A percentile compares a stretch with the other conserved stretches of the same genome.
These are phyloP conservation scores for Boehmeria nivea DNA, from an alignment of 306 rosid species.

Conservation along the genomic window DNA sequence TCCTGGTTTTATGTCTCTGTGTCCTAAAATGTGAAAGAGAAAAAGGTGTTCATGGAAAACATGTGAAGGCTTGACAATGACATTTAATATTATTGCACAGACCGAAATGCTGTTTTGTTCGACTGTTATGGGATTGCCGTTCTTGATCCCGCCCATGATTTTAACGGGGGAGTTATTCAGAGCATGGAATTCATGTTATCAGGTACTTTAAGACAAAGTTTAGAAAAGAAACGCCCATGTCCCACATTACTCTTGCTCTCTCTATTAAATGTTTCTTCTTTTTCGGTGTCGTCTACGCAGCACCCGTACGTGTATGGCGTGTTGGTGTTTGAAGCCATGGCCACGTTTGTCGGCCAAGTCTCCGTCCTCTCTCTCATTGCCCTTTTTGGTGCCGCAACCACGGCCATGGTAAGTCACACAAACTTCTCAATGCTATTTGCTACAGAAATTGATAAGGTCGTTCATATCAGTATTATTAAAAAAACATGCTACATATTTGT, in stretches of 20 bases:
- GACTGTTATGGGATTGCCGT: slow-evolving; percentile 85
- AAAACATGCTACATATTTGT: too few species aligned
- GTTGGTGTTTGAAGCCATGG: slow-evolving; percentile 54
- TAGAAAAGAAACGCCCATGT: too few species aligned
- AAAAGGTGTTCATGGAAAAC: slow-evolving; percentile 11
- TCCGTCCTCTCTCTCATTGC: slow-evolving; percentile 54
- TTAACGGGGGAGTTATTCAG: slow-evolving; percentile 81
- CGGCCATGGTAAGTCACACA: slow-evolving; percentile 45
- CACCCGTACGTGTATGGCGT: slow-evolving; percentile 57
- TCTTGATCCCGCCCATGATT: slow-evolving; percentile 95
- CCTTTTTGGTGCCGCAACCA: slow-evolving; percentile 52
- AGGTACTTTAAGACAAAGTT: too few species aligned
- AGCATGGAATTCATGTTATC: slow-evolving; percentile 93
- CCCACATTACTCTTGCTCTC: too few species aligned
- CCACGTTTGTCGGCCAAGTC: slow-evolving; percentile 52
- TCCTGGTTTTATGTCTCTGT: neutral
- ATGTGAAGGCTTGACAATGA: slow-evolving; percentile 12
- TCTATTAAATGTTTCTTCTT: neutral
- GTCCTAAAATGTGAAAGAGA: slow-evolving; percentile 8
- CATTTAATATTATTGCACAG: slow-evolving; percentile 31
- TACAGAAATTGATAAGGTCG: neutral
- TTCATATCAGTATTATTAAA: neutral
- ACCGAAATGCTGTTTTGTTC: slow-evolving; percentile 99
- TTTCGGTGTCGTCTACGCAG: too few species aligned
- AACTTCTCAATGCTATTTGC: too few species aligned